Evolutionary conservation across 108 stramenopile species (phyloP).

Genomic region (Ochromonas danica): DNA sequence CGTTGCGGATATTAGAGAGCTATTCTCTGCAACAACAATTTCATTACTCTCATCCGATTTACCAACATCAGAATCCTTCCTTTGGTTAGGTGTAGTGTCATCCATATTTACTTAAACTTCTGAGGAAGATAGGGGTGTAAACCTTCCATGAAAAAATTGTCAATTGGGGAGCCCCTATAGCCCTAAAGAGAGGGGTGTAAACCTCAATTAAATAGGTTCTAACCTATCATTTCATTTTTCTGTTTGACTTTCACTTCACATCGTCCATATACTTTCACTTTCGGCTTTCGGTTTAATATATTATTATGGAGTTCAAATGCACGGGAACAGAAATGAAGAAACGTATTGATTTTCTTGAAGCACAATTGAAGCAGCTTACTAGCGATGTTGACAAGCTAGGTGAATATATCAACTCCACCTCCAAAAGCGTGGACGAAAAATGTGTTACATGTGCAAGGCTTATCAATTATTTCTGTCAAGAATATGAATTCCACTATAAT

Average conservation of each 20-base stretch:
- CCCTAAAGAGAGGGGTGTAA: conserved; percentile 14
- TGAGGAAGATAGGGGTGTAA: conserved; percentile 5
- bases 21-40: conserved; percentile 17
- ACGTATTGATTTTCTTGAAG: conserved; percentile 17
- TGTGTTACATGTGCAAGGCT: conserved; percentile 15
- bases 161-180: conserved; percentile 13
- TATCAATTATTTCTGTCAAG: conserved; percentile 17
- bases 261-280: conserved; percentile 16
- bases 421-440: conserved; percentile 15
- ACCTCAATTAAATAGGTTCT: conserved; percentile 17
- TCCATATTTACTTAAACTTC: conserved; percentile 6
- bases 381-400: conserved; percentile 14
- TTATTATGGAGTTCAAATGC: conserved; percentile 17
- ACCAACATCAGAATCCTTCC: conserved; percentile 15
- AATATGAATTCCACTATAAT: conserved; percentile 17
- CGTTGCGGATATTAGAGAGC: conserved; percentile 14
- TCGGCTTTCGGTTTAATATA: conserved; percentile 16
- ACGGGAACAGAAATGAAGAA: conserved; percentile 15
- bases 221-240: conserved; percentile 17
- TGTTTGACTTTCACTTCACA: conserved; percentile 16
- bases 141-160: conserved; percentile 17
- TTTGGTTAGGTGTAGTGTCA: conserved; percentile 15
- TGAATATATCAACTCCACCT: conserved; percentile 16
- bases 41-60: conserved; percentile 16
- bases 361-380: conserved; percentile 15